Evolutionary conservation across 2,329 filamentous ascomycete genomes (phyloP).

Genomic region (Talaromyces sp.): DNA sequence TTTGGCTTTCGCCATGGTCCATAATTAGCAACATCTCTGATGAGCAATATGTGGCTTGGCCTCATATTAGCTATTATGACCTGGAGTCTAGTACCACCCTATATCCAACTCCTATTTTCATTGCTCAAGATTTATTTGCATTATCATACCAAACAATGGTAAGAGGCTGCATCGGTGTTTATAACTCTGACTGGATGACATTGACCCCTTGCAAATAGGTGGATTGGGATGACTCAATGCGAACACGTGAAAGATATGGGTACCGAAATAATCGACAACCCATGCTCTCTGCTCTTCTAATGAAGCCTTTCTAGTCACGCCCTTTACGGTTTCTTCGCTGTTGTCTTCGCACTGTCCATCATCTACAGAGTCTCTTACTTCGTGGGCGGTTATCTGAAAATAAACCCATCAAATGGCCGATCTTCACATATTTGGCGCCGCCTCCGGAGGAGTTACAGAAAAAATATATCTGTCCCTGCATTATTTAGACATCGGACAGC

Average conservation of each 20-base stretch:
- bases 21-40: not conserved
- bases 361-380: not conserved
- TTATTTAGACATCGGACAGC: constrained; percentile 5
- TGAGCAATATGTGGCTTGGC: not conserved
- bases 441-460: not conserved
- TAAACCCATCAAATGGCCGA: no score
- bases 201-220: not conserved
- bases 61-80: not conserved
- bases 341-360: not conserved
- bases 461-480: not conserved
- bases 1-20: not conserved
- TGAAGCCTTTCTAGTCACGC: no score
- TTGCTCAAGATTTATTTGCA: not conserved
- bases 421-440: not conserved
- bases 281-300: no score
- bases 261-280: not conserved
- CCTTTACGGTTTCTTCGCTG: not conserved
- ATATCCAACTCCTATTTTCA: not conserved
- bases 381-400: no score
- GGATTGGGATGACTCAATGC: not conserved
- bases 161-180: no score
- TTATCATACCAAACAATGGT: not conserved
- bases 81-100: no score
- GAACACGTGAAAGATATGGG: constrained; percentile 1
- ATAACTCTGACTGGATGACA: no score